These are phyloP conservation scores for Heliamphora ciliata DNA, from an alignment of 179 eudicot species.

Conservation along the genomic window DNA sequence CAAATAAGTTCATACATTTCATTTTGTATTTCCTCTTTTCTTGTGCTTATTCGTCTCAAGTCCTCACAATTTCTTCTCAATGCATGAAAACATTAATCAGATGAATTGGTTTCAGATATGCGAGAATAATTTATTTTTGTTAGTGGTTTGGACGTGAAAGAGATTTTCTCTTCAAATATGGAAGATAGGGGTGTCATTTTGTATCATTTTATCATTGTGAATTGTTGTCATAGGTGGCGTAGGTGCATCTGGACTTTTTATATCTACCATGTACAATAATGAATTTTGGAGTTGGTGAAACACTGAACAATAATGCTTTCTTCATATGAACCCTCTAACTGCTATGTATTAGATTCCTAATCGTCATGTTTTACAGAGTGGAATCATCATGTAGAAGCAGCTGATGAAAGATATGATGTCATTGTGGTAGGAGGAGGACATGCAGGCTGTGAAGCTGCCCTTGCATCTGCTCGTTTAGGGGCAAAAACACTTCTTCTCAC, in stretches of 20 bases:
- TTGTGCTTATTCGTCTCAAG: background rate
- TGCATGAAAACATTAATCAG: background rate
- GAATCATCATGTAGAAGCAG: constrained; percentile 30
- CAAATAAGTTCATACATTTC: background rate
- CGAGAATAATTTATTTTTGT: background rate
- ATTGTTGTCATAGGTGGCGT: background rate
- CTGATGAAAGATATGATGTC: constrained; percentile 73
- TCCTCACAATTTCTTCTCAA: background rate
- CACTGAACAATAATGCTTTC: background rate
- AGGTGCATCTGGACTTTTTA: background rate
- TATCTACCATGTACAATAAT: background rate
- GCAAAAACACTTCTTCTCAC: constrained; percentile 97
- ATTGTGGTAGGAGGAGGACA: constrained; percentile 99
- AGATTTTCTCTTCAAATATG: background rate
- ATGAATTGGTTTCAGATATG: background rate
- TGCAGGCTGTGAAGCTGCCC: constrained; percentile 99
- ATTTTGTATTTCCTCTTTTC: background rate
- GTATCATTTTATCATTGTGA: background rate
- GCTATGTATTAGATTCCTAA: background rate
- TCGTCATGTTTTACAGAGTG: constrained; percentile 27
- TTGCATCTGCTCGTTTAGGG: constrained; percentile 90
- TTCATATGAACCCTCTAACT: background rate
- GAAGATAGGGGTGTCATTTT: background rate
- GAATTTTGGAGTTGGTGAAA: background rate
- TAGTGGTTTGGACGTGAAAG: background rate